phyloP scores from a whole-genome alignment of 1,284 basidiomycete genomes.

The Pisolithus thermaeus region DNA sequence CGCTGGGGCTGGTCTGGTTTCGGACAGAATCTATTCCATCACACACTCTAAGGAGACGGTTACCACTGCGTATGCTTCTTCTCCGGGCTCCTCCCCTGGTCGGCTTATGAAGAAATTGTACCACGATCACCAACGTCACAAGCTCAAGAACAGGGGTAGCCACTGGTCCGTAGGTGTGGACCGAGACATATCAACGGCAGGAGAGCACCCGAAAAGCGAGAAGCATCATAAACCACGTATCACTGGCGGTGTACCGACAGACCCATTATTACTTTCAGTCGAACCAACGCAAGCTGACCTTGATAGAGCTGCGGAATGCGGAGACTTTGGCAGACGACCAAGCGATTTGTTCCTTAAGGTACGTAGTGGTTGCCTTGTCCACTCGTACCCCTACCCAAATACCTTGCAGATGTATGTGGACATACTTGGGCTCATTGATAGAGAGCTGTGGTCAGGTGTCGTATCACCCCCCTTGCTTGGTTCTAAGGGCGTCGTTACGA shows the following conservation, averaged over 20 bases:
- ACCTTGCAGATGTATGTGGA: slow-evolving; percentile 47
- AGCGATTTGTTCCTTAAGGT: slow-evolving; percentile 45
- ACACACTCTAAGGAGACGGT: slow-evolving; percentile 21
- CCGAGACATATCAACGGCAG: slow-evolving; percentile 1
- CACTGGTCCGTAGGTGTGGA: slow-evolving; percentile 20
- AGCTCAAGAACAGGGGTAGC: background rate
- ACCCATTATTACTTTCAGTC: slow-evolving; percentile 15
- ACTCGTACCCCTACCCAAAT: background rate
- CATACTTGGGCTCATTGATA: slow-evolving; percentile 45
- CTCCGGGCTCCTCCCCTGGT: slow-evolving; percentile 19
- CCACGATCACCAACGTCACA: slow-evolving; percentile 9
- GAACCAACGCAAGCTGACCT: slow-evolving; percentile 33
- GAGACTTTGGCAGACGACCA: slow-evolving; percentile 40
- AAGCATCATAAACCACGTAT: slow-evolving; percentile 2
- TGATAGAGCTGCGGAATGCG: slow-evolving; percentile 34
- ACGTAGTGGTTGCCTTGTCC: slow-evolving; percentile 4
- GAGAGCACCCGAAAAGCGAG: background rate
- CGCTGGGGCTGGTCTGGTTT: slow-evolving; percentile 8
- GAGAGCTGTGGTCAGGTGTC: slow-evolving; percentile 46
- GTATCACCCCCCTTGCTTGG: slow-evolving; percentile 54
- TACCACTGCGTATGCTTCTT: slow-evolving; percentile 24
- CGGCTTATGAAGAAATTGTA: slow-evolving; percentile 22
- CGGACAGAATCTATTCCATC: slow-evolving; percentile 21
- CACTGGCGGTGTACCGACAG: slow-evolving; percentile 4
- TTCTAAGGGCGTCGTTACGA: slow-evolving; percentile 50